Conservation (phyloP, 208 protist genomes). For the Novymonas esmeraldas region DNA sequence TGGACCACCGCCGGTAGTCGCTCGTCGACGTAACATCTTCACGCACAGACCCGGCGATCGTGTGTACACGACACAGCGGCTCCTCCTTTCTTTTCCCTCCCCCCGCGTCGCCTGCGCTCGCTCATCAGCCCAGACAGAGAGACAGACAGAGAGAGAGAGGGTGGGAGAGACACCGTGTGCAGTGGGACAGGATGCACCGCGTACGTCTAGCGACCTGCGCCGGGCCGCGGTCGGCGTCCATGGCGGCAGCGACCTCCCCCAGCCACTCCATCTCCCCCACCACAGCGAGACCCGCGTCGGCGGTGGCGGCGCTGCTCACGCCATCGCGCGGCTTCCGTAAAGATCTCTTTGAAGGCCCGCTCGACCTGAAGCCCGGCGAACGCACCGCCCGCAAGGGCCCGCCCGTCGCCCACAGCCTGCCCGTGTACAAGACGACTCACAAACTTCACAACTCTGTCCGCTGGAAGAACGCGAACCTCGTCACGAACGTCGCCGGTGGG, state of each 20-base stretch:
- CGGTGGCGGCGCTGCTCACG: slow-evolving; percentile 12
- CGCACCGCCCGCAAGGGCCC: slow-evolving; percentile 74
- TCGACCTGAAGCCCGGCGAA: slow-evolving; percentile 81
- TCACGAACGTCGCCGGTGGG: slow-evolving; percentile 80
- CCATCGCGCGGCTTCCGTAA: slow-evolving; percentile 63
- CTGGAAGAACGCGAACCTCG: slow-evolving; percentile 88
- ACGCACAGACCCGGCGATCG: no score
- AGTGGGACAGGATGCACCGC: neutral
- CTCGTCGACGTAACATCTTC: no score
- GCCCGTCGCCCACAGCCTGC: slow-evolving; percentile 83
- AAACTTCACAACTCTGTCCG: slow-evolving; percentile 82
- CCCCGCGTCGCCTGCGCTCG: no score
- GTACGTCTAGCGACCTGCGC: neutral
- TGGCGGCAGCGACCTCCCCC: no score
- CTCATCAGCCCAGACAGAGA: neutral
- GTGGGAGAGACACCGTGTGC: neutral
- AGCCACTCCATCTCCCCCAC: no score
- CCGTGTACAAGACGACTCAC: slow-evolving; percentile 88
- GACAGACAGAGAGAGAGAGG: neutral
- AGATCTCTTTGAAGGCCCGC: slow-evolving; percentile 84
- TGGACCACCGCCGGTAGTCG: no score
- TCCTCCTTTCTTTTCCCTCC: no score
- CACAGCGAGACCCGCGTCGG: no score
- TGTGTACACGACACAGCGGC: no score
- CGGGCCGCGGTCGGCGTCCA: neutral